phyloP scores from a whole-genome alignment of 106 monocot genomes.

The Ottelia alismoides region DNA sequence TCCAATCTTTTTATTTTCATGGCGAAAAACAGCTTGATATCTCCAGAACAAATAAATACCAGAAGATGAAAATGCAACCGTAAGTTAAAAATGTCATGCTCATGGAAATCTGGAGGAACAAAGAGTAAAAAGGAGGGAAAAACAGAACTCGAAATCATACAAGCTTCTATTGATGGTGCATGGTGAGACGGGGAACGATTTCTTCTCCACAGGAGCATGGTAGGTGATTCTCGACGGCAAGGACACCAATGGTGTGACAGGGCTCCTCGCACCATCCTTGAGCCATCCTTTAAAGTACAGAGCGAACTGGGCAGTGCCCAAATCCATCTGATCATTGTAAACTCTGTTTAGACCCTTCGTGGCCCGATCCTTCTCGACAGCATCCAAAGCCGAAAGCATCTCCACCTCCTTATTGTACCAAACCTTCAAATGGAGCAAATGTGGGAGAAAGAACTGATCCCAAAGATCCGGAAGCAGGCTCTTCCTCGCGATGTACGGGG shows the following conservation, averaged over 20 bases:
- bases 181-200: constrained; percentile 8
- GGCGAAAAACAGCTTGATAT: too few relatives aligned
- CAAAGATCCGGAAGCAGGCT: constrained; percentile 51
- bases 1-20: too few relatives aligned
- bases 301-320: constrained; percentile 43
- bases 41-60: too few relatives aligned
- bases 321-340: constrained; percentile 58
- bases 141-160: constrained; percentile 8
- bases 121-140: too few relatives aligned
- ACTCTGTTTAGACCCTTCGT: constrained; percentile 33
- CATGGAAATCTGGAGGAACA: too few relatives aligned
- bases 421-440: constrained; percentile 54
- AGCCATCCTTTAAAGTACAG: constrained; percentile 54
- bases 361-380: constrained; percentile 14
- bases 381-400: constrained; percentile 20
- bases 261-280: constrained; percentile 26
- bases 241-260: constrained; percentile 28
- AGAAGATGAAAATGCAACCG: too few relatives aligned
- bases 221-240: constrained; percentile 19
- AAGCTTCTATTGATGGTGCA: constrained; percentile 21
- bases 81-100: too few relatives aligned
- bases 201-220: constrained; percentile 8
- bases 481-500: constrained; percentile 41
- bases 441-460: constrained; percentile 62
- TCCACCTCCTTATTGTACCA: constrained; percentile 42